Base-by-base conservation (phyloP, 2,329 filamentous ascomycete species). In the Trichoderma arundinaceum region DNA sequence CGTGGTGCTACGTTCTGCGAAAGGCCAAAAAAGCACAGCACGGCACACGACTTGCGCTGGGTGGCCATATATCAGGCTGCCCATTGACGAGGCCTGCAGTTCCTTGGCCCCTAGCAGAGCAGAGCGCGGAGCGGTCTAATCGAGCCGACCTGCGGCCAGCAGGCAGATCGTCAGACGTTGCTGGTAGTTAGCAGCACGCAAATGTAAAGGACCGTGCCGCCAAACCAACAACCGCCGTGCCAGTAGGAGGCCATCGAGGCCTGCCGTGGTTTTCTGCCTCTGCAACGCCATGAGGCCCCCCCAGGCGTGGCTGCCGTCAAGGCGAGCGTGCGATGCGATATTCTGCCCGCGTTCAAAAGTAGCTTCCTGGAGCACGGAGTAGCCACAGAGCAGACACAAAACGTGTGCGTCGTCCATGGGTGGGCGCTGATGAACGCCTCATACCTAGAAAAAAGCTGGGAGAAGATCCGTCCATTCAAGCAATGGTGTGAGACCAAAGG, bases 401-500 rank as follows among this genome's bases (percentile, higher is more conserved):
- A 38, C 57, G 57, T 60, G 57, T 60, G 54, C 44, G 57, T 60
- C 57, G 57, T 60, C 33, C n/a, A 10, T 48, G 57, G 57, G 57
- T 60, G 57, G 57, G 57, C 57, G 69, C 67, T 70, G 69, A 70
- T 68, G 68, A 68, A 75, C 73, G 73, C 75, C 75, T 76, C 72
- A 48, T 66, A 46, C 22, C 22, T 28, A 67, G 74, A 72, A 48
- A 64, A 53, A 72, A 74, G 71, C 73, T 76, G 74, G 73, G 75
- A 76, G 76, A 72, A 75, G 75, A 77, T 76, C 70, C 75, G 74
- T 74, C 73, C 72, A 72, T 72, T 76, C 74, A 75, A 28, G 76
- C 71, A 77, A 73, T 76, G 74, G 75, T 76, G 75, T 74, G 74
- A 76, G 76, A 77, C 75, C 73, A 69, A 65, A 71, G 75, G 76